Base-by-base conservation (phyloP, 257 asterid genomes). In the Primulina tabacum region DNA sequence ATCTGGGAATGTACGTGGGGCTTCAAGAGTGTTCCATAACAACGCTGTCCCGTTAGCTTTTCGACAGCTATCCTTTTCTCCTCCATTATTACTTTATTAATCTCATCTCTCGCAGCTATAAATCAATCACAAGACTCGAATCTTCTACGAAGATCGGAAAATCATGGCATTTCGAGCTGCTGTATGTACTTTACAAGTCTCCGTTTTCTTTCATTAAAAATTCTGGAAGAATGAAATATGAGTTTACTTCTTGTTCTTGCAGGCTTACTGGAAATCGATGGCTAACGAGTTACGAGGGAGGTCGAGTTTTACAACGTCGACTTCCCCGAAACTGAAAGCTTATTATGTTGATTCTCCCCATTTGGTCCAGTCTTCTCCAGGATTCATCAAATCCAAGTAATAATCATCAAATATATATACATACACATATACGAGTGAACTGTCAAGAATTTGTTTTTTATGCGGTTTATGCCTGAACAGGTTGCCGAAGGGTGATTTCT, bases 401-500 rank as follows among this genome's bases (percentile, higher is more conserved):
- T 34, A 21, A 32, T 32, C 34, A 38, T 40, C 40, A 35, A 35
- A 35, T 7, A 32, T 30, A 30, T 4, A 30, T 4, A 30, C 6
- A 30, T 3, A 32, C 4, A 32, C 34, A 32, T 4, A 4, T 32
- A 32, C 4, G 1, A 32, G 34, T 32, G 34, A 32, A 32, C 0
- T 32, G 6, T 32, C 4, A 5, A 32, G 34, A 0, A 32, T 32
- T 32, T 35, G 9, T 35, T 9, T 32, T 30, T 18, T 17, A 61
- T 43, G 20, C 26, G 37, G 29, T 1, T 4, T 6, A 24, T 12
- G 2, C 34, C 1, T 43, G 4, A 43, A 11, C 74, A 89, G 96
- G 83, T 24, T 67, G 8, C 64, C 58, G 2, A 84, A 64, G 71
- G 92, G 93, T 6, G 85, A 85, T 21, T 58, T 75, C 0, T 78